Evolutionary conservation across 2,329 filamentous ascomycete genomes (phyloP), one percentile per base, ranked within the genome.

Genomic region (Purpureocillium lavendulum): DNA sequence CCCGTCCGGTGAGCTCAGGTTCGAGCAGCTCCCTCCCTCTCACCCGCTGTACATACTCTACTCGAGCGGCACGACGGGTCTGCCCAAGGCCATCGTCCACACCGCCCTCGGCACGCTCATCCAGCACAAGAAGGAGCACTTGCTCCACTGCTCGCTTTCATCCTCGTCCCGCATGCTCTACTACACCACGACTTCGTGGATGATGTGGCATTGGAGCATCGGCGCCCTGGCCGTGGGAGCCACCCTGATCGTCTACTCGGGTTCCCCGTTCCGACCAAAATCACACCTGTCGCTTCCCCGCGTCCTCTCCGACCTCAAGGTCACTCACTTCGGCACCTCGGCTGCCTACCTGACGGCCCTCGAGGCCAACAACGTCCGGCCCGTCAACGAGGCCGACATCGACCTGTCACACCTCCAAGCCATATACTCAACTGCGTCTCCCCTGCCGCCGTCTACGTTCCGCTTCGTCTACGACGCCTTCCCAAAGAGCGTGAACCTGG

Each of bases 171-270:
- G 82, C 15, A 72, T 96, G 55, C 85, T 96, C 60, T 96, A 96
- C 66, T 96, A 89, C 65, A 95, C 88, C 1, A 96, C 89, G 4
- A 88, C 84, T 10, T 94, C 87, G 0, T 96, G 89, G 92, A 97
- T 98, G 89, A 97, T 97, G 90, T 96, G 89, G 88, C 90, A 97
- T 59, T 97, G 90, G 89, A 81, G 89, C 31, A 76, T 96, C 15
- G 90, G 87, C 1, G 87, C 82, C 6, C 77, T 97, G 4, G 85
- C 89, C 9, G 81, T 79, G 24, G 90, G 90, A 39, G 77, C 85
- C 10, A 90, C 87, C 0, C 69, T 97, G 11, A 73, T 97, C 15
- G 72, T 97, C 4, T 98, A 96, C 62, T 87, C 94, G 39, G 92
- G 92, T 35, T 94, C 87, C 0, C 92, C 92, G 0, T 97, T 97